Conservation (phyloP, 352 stramenopile genomes). For the Globisporangium polare region DNA sequence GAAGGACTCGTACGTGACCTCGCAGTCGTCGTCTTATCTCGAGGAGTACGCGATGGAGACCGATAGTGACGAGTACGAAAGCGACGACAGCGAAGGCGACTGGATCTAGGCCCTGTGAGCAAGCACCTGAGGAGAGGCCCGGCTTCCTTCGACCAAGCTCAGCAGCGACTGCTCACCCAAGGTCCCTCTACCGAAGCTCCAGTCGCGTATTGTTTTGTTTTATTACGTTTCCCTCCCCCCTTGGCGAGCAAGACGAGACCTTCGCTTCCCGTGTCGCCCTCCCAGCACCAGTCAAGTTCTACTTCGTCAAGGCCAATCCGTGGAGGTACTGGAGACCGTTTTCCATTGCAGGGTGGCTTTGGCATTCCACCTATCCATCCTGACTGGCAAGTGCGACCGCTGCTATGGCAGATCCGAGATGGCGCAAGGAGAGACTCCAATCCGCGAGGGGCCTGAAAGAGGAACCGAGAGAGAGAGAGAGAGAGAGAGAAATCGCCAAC, state of each 20-base stretch:
- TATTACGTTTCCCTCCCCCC: slow-evolving; percentile 9
- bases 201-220: slow-evolving; percentile 13
- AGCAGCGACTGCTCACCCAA: background rate
- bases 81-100: slow-evolving; percentile 71
- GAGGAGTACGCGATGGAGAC: slow-evolving; percentile 38
- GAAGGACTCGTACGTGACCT: slow-evolving; percentile 29
- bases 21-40: slow-evolving; percentile 31
- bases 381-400: background rate
- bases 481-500: background rate
- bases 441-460: background rate
- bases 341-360: background rate
- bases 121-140: background rate
- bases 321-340: background rate
- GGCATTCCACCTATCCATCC: background rate
- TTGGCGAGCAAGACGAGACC: background rate
- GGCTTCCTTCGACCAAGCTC: background rate
- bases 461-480: background rate
- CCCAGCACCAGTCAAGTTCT: background rate
- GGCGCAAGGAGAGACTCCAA: slow-evolving; percentile 1
- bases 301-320: background rate
- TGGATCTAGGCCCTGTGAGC: slow-evolving; percentile 47
- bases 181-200: background rate
- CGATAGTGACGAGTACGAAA: slow-evolving; percentile 45
- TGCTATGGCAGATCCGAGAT: background rate
- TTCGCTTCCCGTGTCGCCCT: background rate